A percentile compares a stretch with the other conserved stretches of the same genome.
These are phyloP conservation scores for Nymphaea colorata DNA, from an alignment of 164 flowering plant species.

Conservation along the genomic window DNA sequence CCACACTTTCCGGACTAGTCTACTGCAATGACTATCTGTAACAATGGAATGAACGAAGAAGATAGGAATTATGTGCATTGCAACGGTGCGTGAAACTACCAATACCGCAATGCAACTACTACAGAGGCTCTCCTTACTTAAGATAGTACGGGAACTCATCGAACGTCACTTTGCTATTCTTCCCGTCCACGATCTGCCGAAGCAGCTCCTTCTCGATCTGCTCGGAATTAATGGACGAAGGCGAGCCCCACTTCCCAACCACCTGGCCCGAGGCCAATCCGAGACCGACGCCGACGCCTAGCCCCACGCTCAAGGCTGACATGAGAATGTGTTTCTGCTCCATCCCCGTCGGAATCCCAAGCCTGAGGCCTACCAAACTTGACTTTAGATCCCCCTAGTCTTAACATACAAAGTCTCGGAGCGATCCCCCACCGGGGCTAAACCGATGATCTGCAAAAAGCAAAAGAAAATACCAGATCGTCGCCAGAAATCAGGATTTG, in stretches of 20 bases:
- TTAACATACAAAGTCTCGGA: not conserved
- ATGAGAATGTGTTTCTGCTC: slow-evolving; percentile 56
- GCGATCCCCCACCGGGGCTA: not conserved
- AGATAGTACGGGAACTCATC: slow-evolving; percentile 80
- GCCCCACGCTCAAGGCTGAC: slow-evolving; percentile 82
- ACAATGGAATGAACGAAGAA: too few species aligned
- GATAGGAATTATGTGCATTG: too few species aligned
- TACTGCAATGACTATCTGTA: not conserved
- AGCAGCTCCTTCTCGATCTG: slow-evolving; percentile 65
- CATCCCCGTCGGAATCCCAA: slow-evolving; percentile 21
- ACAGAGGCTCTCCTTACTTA: slow-evolving; percentile 25
- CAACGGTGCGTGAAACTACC: not conserved
- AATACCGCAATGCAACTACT: not conserved
- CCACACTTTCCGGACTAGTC: too few species aligned
- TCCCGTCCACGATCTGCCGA: slow-evolving; percentile 55
- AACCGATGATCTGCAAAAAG: not conserved
- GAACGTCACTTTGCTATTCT: slow-evolving; percentile 61
- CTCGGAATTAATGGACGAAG: slow-evolving; percentile 28
- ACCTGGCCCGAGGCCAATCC: slow-evolving; percentile 74
- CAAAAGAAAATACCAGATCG: not conserved
- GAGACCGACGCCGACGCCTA: slow-evolving; percentile 83
- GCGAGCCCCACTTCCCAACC: slow-evolving; percentile 42
- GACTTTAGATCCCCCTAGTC: not conserved
- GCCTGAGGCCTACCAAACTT: not conserved
- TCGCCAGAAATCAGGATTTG: too few species aligned